These are phyloP conservation scores for Fusarium buharicum DNA, from an alignment of 2,329 filamentous ascomycete species.

Conservation along the genomic window DNA sequence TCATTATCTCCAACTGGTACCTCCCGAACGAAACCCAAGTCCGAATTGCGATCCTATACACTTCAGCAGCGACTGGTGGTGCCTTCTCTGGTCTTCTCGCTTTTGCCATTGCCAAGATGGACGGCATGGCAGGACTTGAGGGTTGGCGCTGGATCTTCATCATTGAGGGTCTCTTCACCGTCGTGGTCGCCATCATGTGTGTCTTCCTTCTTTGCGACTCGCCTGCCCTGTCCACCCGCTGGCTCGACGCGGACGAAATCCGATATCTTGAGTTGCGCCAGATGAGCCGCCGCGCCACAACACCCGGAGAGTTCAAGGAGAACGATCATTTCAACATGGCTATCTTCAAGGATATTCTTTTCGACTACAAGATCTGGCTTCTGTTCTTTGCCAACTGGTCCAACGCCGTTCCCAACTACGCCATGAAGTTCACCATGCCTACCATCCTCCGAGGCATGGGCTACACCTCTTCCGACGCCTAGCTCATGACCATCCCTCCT, in stretches of 20 bases:
- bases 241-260: too few species aligned
- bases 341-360: too few species aligned
- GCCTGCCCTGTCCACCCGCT: too few species aligned
- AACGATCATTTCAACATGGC: too few species aligned
- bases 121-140: slow-evolving; percentile 67
- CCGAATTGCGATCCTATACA: slow-evolving; percentile 79
- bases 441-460: slow-evolving; percentile 54
- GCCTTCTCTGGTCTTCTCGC: slow-evolving; percentile 79
- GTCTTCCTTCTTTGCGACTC: too few species aligned
- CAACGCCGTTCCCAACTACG: slow-evolving; percentile 1
- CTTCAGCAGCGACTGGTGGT: slow-evolving; percentile 80
- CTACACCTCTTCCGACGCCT: slow-evolving; percentile 48
- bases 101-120: slow-evolving; percentile 75
- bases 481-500: slow-evolving; percentile 63
- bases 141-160: slow-evolving; percentile 76
- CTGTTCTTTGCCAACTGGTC: too few species aligned
- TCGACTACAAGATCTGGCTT: too few species aligned
- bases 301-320: too few species aligned
- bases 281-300: too few species aligned
- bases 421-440: slow-evolving; percentile 47
- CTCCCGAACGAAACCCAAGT: slow-evolving; percentile 64
- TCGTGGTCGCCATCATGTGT: slow-evolving; percentile 67
- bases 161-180: slow-evolving; percentile 74
- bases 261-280: too few species aligned
- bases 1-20: slow-evolving; percentile 68